Base-by-base conservation (phyloP, 441 rosid species). In the Aquilaria agallochum region DNA sequence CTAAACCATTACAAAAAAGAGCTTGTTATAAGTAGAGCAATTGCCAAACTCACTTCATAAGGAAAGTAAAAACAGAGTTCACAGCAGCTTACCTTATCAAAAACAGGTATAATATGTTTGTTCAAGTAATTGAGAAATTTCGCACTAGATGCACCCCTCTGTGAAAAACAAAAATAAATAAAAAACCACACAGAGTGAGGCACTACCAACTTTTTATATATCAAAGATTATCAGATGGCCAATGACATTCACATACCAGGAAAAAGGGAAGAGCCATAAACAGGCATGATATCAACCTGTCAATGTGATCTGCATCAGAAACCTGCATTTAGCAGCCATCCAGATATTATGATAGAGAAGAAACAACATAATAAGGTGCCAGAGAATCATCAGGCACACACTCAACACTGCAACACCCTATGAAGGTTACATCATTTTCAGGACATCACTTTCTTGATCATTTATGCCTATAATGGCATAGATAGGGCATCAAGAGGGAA, bases 61-160 rank as follows among this genome's bases (percentile, higher is more conserved):
- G 9, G 9, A 6, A 40, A 40, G 45, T 40, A 40, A 8, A 40
- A 10, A 40, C 9, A 7, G 45, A 7, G 10, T 40, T 40, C 9
- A 6, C 6, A 55, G 44, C 3, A 20, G 4, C 53, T 57, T 83
- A 94, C 99, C 97, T 95, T 69, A 67, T 89, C 95, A 78, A 92
- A 88, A 72, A 81, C 97, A 62, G 98, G 95, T 53, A 92, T 59
- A 53, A 95, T 89, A 71, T 88, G 93, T 69, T 86, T 85, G 81
- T 95, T 88, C 72, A 95, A 66, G 72, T 89, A 95, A 73, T 66
- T 86, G 55, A 92, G 88, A 68, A 91, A 95, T 80, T 82, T 88
- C 96, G 87, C 86, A 66, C 95, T 78, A 47, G 98, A 87, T 45
- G 90, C 96, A 68, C 97, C 99, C 69, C 99, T 84, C 98, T 91